phyloP scores from a whole-genome alignment of 176 grass and related monocot genomes.

The Urochloa ruziziensis region DNA sequence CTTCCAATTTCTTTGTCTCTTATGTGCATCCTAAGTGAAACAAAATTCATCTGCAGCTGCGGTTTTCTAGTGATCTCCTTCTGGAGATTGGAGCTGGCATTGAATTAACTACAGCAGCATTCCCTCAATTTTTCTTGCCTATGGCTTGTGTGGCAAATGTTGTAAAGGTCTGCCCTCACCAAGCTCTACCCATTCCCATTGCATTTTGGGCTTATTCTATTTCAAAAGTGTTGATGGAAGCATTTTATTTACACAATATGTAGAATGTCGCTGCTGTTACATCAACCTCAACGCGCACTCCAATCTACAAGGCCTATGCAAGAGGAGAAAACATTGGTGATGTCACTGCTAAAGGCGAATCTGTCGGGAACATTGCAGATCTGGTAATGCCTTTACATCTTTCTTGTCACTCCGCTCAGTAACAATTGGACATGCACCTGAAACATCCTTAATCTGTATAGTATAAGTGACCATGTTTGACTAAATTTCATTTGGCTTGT shows the following conservation, averaged over 20 bases:
- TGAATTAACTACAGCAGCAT: constrained; percentile 83
- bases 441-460: not conserved
- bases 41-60: constrained; percentile 52
- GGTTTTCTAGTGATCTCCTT: constrained; percentile 89
- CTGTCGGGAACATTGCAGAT: constrained; percentile 91
- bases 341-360: constrained; percentile 99
- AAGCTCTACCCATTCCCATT: not conserved
- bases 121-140: constrained; percentile 96
- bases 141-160: constrained; percentile 96
- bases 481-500: constrained; percentile 13
- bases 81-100: constrained; percentile 97
- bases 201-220: constrained; percentile 15
- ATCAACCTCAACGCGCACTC: constrained; percentile 93
- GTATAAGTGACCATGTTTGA: not conserved
- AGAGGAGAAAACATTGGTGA: constrained; percentile 99
- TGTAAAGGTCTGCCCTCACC: constrained; percentile 58
- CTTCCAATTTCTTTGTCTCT: not conserved
- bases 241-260: not conserved
- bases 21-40: constrained; percentile 18
- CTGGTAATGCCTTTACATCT: constrained; percentile 55
- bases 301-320: constrained; percentile 98
- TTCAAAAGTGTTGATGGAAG: constrained; percentile 26
- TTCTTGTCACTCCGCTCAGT: not conserved
- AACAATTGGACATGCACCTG: not conserved
- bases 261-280: constrained; percentile 96